These are phyloP conservation scores for Zychaea mexicana DNA, from an alignment of 371 early-diverging fungal species.

Conservation along the genomic window DNA sequence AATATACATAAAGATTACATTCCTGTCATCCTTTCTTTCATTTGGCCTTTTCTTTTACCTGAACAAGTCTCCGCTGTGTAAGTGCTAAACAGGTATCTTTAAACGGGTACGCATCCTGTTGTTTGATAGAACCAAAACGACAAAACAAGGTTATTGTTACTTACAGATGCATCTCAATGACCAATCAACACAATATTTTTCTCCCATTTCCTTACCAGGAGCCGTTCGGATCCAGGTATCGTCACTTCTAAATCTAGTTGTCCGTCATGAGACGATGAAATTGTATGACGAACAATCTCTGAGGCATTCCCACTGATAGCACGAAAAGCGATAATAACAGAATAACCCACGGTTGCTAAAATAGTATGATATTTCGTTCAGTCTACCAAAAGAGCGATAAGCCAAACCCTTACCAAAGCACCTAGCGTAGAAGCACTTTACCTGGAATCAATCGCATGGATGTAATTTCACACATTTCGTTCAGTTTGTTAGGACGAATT, in stretches of 20 bases:
- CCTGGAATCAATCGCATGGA: not conserved
- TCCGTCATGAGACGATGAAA: not conserved
- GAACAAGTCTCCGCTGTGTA: not conserved
- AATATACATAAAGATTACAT: too few relatives aligned
- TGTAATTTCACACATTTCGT: not conserved
- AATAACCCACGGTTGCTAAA: not conserved
- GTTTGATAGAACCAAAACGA: too few relatives aligned
- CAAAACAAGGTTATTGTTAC: too few relatives aligned
- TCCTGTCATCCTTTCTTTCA: too few relatives aligned
- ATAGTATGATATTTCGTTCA: not conserved
- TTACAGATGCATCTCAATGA: too few relatives aligned
- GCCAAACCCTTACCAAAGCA: not conserved
- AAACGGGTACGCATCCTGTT: not conserved
- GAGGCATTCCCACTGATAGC: not conserved
- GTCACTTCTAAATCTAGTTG: not conserved
- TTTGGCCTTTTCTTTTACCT: not conserved
- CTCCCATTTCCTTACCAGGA: not conserved
- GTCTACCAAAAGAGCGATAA: not conserved
- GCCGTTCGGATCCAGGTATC: not conserved
- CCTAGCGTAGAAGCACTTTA: not conserved
- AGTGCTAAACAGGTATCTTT: not conserved
- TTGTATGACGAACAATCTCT: not conserved
- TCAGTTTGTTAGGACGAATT: not conserved
- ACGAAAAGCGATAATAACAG: not conserved
- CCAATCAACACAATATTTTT: too few relatives aligned